Conservation (phyloP, 163 green algal species). For the Chlamydomonas reinhardtii region DNA sequence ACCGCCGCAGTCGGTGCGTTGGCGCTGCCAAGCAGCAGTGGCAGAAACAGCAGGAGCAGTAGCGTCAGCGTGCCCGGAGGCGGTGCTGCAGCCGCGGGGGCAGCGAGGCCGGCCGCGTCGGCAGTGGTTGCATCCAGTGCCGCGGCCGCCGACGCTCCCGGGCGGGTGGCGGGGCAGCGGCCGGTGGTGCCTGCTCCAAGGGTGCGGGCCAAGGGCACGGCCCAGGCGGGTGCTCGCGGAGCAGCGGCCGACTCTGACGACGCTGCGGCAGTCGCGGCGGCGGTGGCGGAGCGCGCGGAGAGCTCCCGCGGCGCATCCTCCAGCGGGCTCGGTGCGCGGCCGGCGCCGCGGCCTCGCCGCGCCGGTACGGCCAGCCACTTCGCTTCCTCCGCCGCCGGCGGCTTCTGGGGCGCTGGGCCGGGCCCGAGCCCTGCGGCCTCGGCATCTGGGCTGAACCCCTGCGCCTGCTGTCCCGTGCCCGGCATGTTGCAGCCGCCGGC, state of each 20-base stretch:
- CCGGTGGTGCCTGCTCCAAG: no score
- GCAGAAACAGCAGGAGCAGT: no score
- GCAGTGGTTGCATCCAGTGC: no score
- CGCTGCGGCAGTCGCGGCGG: neutral
- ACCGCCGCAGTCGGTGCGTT: no score
- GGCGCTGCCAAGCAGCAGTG: no score
- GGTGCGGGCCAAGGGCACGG: no score
- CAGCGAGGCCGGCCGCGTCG: neutral
- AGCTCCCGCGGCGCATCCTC: conserved; percentile 31
- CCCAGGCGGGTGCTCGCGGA: no score
- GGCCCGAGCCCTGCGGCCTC: neutral
- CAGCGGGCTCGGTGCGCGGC: conserved; percentile 3
- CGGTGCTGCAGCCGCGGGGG: no score
- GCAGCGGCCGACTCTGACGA: neutral
- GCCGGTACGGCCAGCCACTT: neutral
- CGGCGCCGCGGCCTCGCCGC: conserved; percentile 10
- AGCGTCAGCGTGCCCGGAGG: no score
- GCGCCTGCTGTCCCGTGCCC: conserved; percentile 17
- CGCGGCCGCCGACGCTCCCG: no score
- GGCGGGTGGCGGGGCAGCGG: no score
- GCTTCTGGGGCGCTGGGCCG: neutral
- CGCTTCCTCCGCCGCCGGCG: neutral
- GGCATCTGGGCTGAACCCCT: neutral
- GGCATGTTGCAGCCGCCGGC: no score
- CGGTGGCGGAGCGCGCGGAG: conserved; percentile 33